These are phyloP conservation scores for Cinchona pubescens DNA, from an alignment of 257 asterid species.

Conservation along the genomic window DNA sequence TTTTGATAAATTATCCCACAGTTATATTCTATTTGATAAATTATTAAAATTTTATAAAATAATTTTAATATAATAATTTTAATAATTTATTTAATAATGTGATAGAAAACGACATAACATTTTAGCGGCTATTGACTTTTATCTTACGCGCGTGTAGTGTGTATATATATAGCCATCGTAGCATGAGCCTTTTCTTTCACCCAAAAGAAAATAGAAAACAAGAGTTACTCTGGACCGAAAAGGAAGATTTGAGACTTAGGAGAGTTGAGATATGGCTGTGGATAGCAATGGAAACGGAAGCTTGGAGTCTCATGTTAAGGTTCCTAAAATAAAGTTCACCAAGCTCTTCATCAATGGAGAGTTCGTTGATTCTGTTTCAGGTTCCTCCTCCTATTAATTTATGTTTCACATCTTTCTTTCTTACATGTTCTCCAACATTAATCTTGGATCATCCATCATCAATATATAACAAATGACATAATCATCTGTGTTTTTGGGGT, in stretches of 20 bases:
- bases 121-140: too few species aligned
- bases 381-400: too few species aligned
- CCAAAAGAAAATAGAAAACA: background rate
- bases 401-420: too few species aligned
- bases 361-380: constrained; percentile 39
- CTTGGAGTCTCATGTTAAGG: constrained; percentile 2
- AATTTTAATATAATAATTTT: too few species aligned
- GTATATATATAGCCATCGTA: background rate
- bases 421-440: background rate
- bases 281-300: constrained; percentile 29
- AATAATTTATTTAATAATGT: too few species aligned
- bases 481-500: background rate
- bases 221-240: too few species aligned
- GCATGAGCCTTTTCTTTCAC: background rate
- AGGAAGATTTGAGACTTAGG: background rate
- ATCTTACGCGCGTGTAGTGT: too few species aligned
- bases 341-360: constrained; percentile 41
- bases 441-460: background rate
- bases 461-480: too few species aligned
- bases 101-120: too few species aligned
- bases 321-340: constrained; percentile 34
- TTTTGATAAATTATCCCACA: too few species aligned
- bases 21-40: too few species aligned
- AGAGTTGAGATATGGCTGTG: constrained; percentile 20
- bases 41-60: too few species aligned